Base-by-base conservation (phyloP, 176 grass and related monocot species). In the Eragrostis nindensis region DNA sequence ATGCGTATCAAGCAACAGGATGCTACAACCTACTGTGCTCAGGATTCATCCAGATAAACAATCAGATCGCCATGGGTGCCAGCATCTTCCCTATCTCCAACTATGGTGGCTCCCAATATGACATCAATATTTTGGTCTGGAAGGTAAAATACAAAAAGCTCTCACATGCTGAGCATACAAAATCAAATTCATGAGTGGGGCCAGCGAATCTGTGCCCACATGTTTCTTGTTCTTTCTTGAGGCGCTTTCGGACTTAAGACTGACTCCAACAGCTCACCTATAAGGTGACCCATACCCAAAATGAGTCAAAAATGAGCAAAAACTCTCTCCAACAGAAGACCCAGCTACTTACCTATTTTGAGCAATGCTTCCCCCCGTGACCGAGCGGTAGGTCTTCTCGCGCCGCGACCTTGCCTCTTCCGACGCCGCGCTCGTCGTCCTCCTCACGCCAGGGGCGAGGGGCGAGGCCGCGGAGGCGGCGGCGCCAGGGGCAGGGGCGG, bases 1-100 rank as follows among this genome's bases (percentile, higher is more conserved):
- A 97, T 93, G 94, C 94, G 0, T 93, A 97, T 83, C 91, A 91
- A 72, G 94, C 94, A 54, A 97, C 94, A 63, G 91, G 91, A 67
- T 97, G 94, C 71, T 97, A 97, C 88, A 97, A 97, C 86, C 80
- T 97, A 64, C 88, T 97, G 13, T 93, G 91, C 81, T 93, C 94
- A 36, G 91, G 91, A 19, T 97, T 97, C 86, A 93, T 97, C 38
- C 91, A 97, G 82, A 93, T 91, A 85, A 97, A 85, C 81, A 97
- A 87, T 42, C 90, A 97, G 68, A 97, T 97, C 30, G 94, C 91
- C 79, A 97, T 93, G 86, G 94, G 94, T 8, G 91, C 91, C 47
- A 97, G 91, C 86, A 93, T 97, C 86, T 91, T 71, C 80, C 94
- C 91, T 63, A 87, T 97, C 70, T 97, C 94, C 62, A 80, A 86